Base-by-base conservation (phyloP, 257 asterid species). In the Prunella vulgaris region DNA sequence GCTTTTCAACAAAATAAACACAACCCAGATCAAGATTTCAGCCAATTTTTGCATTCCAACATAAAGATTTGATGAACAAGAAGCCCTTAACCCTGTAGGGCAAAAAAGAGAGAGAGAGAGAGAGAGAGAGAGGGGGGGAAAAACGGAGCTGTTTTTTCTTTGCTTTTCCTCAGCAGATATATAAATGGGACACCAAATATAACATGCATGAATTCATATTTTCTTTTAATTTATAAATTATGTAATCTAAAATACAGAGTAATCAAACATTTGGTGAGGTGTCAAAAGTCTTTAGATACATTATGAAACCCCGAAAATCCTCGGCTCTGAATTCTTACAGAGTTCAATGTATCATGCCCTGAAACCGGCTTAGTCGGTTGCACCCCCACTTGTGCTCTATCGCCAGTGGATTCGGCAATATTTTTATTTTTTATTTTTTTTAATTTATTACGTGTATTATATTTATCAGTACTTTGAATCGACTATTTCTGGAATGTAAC, bases 301-400 rank as follows among this genome's bases (percentile, higher is more conserved):
- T 77, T 72, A 71, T 44, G 68, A 57, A 52, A 69, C 59, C 72
- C 79, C 68, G 73, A 77, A 69, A 72, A 69, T 60, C 72, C 77
- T 21, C 28, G 5, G 61, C 67, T 63, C 62, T 53, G 75, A 72
- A 72, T 71, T 62, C 71, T 56, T 22, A 18, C 85, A 62, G 6
- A 4, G 81, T 90, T 88, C 97, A 90, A 79, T 88, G 96, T 58
- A 90, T 86, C 78, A 25, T 83, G 74, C 90, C 86, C 76, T 17
- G 66, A 72, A 70, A 87, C 88, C 85, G 94, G 84, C 53, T 30
- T 49, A 12, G 10, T 62, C 85, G 79, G 86, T 85, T 53, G 69
- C 68, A 38, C 64, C 76, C 44, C 86, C 87, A 82, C 85, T 77
- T 83, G 88, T 72, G 44, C 64, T 56, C 33, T 18, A 22, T 59